phyloP scores from a whole-genome alignment of 2,329 filamentous ascomycete species.

The Aquanectria penicillioides region DNA sequence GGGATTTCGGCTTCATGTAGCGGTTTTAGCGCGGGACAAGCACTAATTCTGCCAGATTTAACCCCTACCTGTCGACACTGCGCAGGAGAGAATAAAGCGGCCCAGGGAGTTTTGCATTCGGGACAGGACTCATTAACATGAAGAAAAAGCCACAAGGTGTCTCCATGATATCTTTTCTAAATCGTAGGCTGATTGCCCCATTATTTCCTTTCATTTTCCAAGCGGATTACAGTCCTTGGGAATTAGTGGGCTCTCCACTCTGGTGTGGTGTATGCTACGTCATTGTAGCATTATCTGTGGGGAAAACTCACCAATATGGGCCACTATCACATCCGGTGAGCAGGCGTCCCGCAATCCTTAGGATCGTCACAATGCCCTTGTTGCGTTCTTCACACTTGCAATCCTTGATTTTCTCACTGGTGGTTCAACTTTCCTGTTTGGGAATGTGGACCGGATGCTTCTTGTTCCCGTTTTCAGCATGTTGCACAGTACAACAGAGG shows the following conservation, averaged over 20 bases:
- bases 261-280: not conserved
- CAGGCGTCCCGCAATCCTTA: not conserved
- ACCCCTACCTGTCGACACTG: too few relatives aligned
- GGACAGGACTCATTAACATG: too few relatives aligned
- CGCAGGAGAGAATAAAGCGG: too few relatives aligned
- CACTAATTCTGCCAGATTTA: too few relatives aligned
- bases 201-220: not conserved
- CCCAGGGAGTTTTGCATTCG: too few relatives aligned
- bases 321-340: not conserved
- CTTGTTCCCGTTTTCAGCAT: not conserved
- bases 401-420: not conserved
- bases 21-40: too few relatives aligned
- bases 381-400: not conserved
- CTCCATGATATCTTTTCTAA: too few relatives aligned
- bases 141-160: too few relatives aligned
- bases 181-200: too few relatives aligned
- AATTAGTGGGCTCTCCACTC: not conserved
- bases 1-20: too few relatives aligned
- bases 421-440: slow-evolving; percentile 6
- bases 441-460: slow-evolving; percentile 3
- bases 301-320: not conserved
- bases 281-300: slow-evolving; percentile 7
- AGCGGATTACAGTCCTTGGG: not conserved
- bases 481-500: not conserved
- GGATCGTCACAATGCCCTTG: slow-evolving; percentile 3